phyloP scores from a whole-genome alignment of 805 yeast genomes.

The Candida maltosa region DNA sequence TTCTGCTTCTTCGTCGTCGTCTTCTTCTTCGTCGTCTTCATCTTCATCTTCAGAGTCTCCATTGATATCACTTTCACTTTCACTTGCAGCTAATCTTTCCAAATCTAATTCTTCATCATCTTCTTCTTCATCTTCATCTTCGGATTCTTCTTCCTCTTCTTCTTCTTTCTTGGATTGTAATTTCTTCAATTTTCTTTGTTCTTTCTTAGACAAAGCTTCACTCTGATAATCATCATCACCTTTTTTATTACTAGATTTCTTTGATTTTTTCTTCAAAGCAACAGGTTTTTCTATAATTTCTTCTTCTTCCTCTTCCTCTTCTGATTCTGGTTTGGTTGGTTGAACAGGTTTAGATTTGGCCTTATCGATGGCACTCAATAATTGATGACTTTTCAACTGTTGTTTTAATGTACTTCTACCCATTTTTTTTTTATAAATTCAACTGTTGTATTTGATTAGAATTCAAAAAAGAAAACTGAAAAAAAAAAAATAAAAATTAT shows the following conservation, averaged over 20 bases:
- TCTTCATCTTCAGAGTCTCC: constrained; percentile 36
- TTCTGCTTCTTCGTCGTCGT: constrained; percentile 48
- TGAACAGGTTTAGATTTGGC: constrained; percentile 19
- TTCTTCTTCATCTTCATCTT: constrained; percentile 42
- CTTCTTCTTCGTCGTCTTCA: constrained; percentile 36
- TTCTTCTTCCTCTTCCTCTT: constrained; percentile 8
- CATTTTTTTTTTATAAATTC: too few relatives aligned
- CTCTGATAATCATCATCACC: constrained; percentile 42
- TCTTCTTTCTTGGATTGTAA: constrained; percentile 23
- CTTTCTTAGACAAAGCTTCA: constrained; percentile 57
- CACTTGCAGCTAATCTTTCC: constrained; percentile 56
- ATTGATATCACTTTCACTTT: constrained; percentile 40
- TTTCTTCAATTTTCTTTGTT: constrained; percentile 58
- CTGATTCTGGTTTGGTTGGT: constrained; percentile 6
- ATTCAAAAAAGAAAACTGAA: constrained; percentile 1
- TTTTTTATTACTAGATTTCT: constrained; percentile 12
- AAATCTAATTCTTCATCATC: constrained; percentile 46
- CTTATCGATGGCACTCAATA: constrained; percentile 20
- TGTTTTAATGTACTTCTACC: constrained; percentile 22
- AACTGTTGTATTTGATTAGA: neutral
- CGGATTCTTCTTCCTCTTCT: constrained; percentile 24
- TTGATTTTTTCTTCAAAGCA: constrained; percentile 7
- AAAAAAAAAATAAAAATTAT: too few relatives aligned
- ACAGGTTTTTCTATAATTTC: constrained; percentile 8
- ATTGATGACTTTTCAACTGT: constrained; percentile 28